Conservation (phyloP, 192 early-diverging fungal genomes). For the Piromyces sp. region DNA sequence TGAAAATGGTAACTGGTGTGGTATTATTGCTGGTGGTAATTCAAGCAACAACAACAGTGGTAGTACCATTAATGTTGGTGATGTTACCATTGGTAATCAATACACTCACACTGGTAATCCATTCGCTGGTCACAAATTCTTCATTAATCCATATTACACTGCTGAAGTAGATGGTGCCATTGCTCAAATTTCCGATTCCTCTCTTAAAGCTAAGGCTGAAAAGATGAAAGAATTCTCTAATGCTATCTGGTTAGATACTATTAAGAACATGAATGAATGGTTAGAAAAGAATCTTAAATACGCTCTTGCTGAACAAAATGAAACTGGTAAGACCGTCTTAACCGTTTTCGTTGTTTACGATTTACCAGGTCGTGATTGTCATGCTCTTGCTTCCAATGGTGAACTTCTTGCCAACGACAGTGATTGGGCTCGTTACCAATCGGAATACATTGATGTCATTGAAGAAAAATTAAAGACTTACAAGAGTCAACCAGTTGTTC, state of each 20-base stretch:
- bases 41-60: too few species aligned
- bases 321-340: too few species aligned
- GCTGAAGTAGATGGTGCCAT: not conserved
- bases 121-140: not conserved
- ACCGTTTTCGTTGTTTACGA: too few species aligned
- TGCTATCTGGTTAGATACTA: not conserved
- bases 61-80: not conserved
- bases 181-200: not conserved
- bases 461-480: too few species aligned
- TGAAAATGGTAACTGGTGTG: not conserved
- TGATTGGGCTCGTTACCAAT: too few species aligned
- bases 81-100: not conserved
- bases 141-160: not conserved
- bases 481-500: too few species aligned
- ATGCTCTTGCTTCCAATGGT: too few species aligned
- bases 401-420: too few species aligned
- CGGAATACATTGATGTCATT: too few species aligned
- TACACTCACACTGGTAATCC: not conserved
- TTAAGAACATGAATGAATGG: not conserved
- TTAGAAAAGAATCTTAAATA: not conserved
- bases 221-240: not conserved
- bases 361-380: too few species aligned
- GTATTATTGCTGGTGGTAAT: too few species aligned
- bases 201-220: not conserved
- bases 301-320: not conserved